Evolutionary conservation across 2,329 filamentous ascomycete species (phyloP), one percentile per base, ranked within the genome.

Genomic region (Ophidiomyces ophidiicola): DNA sequence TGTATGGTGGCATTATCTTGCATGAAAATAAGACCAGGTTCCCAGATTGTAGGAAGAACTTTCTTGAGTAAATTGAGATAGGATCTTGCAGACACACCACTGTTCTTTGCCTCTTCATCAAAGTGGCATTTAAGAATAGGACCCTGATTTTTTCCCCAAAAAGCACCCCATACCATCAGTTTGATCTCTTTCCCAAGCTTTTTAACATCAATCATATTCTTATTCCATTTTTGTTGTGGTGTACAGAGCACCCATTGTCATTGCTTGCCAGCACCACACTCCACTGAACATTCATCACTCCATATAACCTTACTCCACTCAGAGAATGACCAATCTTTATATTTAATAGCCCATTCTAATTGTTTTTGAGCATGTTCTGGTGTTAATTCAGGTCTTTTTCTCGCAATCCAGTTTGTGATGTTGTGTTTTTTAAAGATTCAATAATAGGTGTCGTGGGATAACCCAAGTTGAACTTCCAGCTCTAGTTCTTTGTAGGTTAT

Each of bases 201-300:
- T 18, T 32, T 32, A 10, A 17, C 14, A 4, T 32, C 29, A 18
- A 32, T 32, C 29, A 32, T 32, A 6, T 32, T 32, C 29, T 32
- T 32, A 7, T 32, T 18, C 14, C 29, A 32, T 17, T 32, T 32
- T 32, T 32, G 4, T 14, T 32, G 29, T n/a, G 29, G 12, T 18
- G 14, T 32, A 15, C 29, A 18, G 8, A 32, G 14, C 6, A 18
- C 14, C 29, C 29, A 32, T 17, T 7, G 8, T 12, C 14, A 17
- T 32, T 32, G 29, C 17, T 31, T 38, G 18, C 35, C 35, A 12
- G 23, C 15, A 30, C 23, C 35, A 3, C 23, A 10, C 30, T 38
- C 14, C 7, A 38, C 26, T 18, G 35, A 38, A 17, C 35, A 38
- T 21, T 38, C 24, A 38, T 38, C 35, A 20, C 11, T 38, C 20